A percentile compares a stretch with the other conserved stretches of the same genome.
phyloP scores from a whole-genome alignment of 345 rosid genomes.

The Moricandia arvensis region DNA sequence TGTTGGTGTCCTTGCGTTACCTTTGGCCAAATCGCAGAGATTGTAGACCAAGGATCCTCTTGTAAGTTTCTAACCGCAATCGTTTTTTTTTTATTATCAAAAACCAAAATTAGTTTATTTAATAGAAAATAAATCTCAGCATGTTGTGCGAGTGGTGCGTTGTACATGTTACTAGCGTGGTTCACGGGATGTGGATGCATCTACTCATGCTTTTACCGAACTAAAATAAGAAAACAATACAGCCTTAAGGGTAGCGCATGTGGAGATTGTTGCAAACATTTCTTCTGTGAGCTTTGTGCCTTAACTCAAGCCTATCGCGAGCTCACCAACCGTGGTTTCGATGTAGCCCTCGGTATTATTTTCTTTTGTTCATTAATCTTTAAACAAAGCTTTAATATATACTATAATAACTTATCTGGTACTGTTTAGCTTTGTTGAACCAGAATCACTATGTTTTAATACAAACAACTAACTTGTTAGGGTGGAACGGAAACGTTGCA shows the following conservation, averaged over 20 bases:
- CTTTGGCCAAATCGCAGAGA: slow-evolving; percentile 66
- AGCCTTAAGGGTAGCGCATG: slow-evolving; percentile 50
- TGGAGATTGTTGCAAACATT: slow-evolving; percentile 53
- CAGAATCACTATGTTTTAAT: neutral
- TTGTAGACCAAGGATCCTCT: slow-evolving; percentile 57
- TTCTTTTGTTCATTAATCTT: neutral
- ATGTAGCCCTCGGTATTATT: slow-evolving; percentile 46
- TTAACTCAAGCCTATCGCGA: slow-evolving; percentile 65
- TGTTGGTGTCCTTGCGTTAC: slow-evolving; percentile 71
- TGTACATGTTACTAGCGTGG: slow-evolving; percentile 35
- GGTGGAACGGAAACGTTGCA: slow-evolving; percentile 18
- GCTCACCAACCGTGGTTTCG: slow-evolving; percentile 57
- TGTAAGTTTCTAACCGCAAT: slow-evolving; percentile 29
- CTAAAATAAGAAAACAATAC: slow-evolving; percentile 64
- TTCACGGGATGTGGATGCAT: slow-evolving; percentile 51
- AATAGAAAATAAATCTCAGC: slow-evolving; percentile 34
- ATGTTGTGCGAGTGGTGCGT: slow-evolving; percentile 51
- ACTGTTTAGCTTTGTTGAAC: neutral
- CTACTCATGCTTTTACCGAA: slow-evolving; percentile 60
- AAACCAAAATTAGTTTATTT: neutral
- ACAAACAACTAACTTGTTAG: neutral
- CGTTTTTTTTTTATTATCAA: neutral
- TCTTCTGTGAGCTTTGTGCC: slow-evolving; percentile 59
- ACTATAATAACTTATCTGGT: neutral
- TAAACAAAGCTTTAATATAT: neutral